These are phyloP conservation scores for Rhododendron henanense DNA, from an alignment of 148 eudicot genomes.

Conservation along the genomic window DNA sequence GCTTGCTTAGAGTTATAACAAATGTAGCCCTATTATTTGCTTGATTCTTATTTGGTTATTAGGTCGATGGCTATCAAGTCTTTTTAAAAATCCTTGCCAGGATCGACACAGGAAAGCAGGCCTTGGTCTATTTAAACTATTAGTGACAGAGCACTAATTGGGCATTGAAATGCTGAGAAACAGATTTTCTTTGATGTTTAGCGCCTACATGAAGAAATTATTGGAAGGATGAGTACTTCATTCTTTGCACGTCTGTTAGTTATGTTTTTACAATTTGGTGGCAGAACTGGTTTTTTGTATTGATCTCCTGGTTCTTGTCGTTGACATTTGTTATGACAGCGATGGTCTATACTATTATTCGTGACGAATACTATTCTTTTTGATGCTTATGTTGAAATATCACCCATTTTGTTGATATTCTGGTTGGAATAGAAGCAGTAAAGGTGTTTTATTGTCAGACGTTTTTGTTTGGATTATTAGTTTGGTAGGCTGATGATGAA, in stretches of 20 bases:
- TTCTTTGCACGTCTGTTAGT: not conserved
- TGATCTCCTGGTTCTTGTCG: not conserved
- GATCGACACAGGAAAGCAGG: not conserved
- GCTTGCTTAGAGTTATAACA: not conserved
- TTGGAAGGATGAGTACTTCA: too few relatives aligned
- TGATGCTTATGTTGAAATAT: not conserved
- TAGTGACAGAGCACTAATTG: not conserved
- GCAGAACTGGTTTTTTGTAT: not conserved
- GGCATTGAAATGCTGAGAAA: not conserved
- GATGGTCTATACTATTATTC: not conserved
- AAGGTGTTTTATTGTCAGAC: not conserved
- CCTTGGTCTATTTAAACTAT: not conserved
- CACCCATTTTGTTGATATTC: not conserved
- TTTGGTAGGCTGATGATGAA: not conserved
- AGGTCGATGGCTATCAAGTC: not conserved
- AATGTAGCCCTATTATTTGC: not conserved
- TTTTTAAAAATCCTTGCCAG: not conserved
- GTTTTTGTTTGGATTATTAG: not conserved
- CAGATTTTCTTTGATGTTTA: not conserved
- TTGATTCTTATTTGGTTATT: too few relatives aligned
- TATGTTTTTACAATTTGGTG: not conserved
- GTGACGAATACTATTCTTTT: not conserved
- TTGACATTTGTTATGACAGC: not conserved
- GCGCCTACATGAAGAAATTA: not conserved
- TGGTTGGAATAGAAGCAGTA: not conserved